Conservation (phyloP, 2,329 filamentous ascomycete genomes). For the Ceratocystis papillata region DNA sequence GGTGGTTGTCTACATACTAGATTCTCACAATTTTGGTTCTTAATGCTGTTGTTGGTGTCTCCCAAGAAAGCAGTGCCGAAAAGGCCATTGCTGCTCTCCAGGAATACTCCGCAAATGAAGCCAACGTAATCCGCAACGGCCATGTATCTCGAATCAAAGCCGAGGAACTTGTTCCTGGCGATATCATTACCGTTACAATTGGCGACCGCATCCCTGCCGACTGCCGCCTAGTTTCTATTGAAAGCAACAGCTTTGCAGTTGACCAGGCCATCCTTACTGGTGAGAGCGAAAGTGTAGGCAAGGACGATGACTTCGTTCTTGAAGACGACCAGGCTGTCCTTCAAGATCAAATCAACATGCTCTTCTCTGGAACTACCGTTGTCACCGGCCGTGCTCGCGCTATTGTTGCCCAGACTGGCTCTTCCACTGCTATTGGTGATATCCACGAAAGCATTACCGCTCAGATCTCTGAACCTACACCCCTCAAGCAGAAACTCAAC, state of each 20-base stretch:
- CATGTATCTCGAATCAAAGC: conserved; percentile 75
- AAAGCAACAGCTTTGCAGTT: conserved; percentile 94
- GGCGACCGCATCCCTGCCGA: conserved; percentile 92
- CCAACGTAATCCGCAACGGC: conserved; percentile 74
- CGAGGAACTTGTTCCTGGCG: conserved; percentile 92
- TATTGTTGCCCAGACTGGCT: conserved; percentile 79
- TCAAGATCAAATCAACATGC: conserved; percentile 94
- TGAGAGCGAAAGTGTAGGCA: conserved; percentile 93
- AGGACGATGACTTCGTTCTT: conserved; percentile 58
- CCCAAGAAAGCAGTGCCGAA: conserved; percentile 95
- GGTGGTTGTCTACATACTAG: conserved; percentile 35
- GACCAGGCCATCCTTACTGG: conserved; percentile 96
- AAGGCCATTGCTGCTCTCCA: conserved; percentile 96
- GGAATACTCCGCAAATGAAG: conserved; percentile 97
- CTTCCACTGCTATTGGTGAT: conserved; percentile 88
- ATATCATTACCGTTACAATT: conserved; percentile 77
- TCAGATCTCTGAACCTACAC: conserved; percentile 95
- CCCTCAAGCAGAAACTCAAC: conserved; percentile 96
- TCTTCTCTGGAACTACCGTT: conserved; percentile 96
- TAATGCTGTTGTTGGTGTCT: conserved; percentile 94
- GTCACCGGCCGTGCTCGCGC: conserved; percentile 88
- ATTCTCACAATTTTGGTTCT: conserved; percentile 95
- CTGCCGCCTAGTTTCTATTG: conserved; percentile 77
- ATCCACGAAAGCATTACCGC: conserved; percentile 98
- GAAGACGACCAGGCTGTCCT: conserved; percentile 77